A percentile compares a stretch with the other conserved stretches of the same genome.
phyloP scores from a whole-genome alignment of 1,284 basidiomycete genomes.

The Sporisorium reilianum region DNA sequence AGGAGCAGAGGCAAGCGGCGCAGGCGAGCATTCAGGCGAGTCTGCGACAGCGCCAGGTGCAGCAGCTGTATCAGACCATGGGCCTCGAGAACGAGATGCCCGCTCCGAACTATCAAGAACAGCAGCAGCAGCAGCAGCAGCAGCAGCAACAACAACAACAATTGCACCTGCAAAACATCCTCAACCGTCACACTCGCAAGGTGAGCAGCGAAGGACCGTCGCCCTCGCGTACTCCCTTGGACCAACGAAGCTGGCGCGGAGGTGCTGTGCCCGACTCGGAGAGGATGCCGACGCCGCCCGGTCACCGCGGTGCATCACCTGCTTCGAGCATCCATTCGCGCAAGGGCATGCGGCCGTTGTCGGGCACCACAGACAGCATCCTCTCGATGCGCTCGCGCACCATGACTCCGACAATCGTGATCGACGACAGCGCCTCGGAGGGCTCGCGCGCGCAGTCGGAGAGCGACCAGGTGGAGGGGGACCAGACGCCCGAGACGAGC shows the following conservation, averaged over 20 bases:
- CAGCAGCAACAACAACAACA: conserved; percentile 42
- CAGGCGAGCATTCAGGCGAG: conserved; percentile 62
- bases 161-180: conserved; percentile 44
- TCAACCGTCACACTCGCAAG: conserved; percentile 42
- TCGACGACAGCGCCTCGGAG: conserved; percentile 61
- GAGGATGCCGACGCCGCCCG: conserved; percentile 36
- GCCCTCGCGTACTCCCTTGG: conserved; percentile 26
- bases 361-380: conserved; percentile 48
- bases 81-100: conserved; percentile 31
- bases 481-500: conserved; percentile 63
- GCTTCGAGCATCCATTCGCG: conserved; percentile 42
- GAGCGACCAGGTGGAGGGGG: conserved; percentile 43
- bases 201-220: conserved; percentile 35
- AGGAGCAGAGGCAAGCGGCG: conserved; percentile 61
- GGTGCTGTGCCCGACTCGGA: conserved; percentile 17
- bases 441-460: conserved; percentile 44
- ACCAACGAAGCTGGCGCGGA: conserved; percentile 50
- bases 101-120: conserved; percentile 13
- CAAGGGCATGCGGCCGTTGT: conserved; percentile 29
- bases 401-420: conserved; percentile 58
- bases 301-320: conserved; percentile 28
- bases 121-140: conserved; percentile 31
- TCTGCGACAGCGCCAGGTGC: conserved; percentile 57
- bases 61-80: conserved; percentile 55
- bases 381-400: conserved; percentile 51